Evolutionary conservation across 2,329 filamentous ascomycete genomes (phyloP), one percentile per base, ranked within the genome.

Genomic region (Lachnellula subtilissima): DNA sequence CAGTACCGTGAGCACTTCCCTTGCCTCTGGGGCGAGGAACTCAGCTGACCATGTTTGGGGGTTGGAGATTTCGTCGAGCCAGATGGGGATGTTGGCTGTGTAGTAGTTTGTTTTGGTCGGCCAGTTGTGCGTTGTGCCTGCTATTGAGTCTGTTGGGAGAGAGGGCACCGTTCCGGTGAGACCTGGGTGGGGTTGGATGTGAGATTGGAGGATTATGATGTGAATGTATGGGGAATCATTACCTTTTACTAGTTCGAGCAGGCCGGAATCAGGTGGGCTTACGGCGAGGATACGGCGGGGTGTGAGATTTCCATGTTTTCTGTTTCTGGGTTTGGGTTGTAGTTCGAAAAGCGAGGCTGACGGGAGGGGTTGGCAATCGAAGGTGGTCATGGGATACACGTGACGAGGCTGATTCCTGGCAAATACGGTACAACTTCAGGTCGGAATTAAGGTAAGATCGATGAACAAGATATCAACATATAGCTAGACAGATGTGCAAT

Each of bases 31-130:
- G 0, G 79, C 77, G 1, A 86, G 75, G 63, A 87, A 88, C 0
- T 80, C 78, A 2, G 69, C 68, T 0, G 81, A 74, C 85, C 85
- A 88, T 37, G 48, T 45, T 11, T 53, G 19, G 2, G 67, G 61
- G 11, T 57, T 51, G 5, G 74, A 65, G 56, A 85, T 75, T 47
- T 85, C 75, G 65, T 88, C 85, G n/a, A 88, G 75, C 85, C 85
- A 88, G 61, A 88, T 75, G 45, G 85, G 83, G 3, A 88, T 74
- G 0, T 74, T 74, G 52, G 82, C 77, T 23, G 71, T 76, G 73
- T 87, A 88, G 73, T 88, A 88, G 14, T 74, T 64, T 19, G 83
- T 88, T 58, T 76, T 75, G 53, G 88, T 71, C 8, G 71, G 57
- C 35, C 85, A 76, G 45, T 72, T 68, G 64, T 87, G 84, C 15